Base-by-base conservation (phyloP, 2,329 filamentous ascomycete genomes). In the Alternaria alternata region DNA sequence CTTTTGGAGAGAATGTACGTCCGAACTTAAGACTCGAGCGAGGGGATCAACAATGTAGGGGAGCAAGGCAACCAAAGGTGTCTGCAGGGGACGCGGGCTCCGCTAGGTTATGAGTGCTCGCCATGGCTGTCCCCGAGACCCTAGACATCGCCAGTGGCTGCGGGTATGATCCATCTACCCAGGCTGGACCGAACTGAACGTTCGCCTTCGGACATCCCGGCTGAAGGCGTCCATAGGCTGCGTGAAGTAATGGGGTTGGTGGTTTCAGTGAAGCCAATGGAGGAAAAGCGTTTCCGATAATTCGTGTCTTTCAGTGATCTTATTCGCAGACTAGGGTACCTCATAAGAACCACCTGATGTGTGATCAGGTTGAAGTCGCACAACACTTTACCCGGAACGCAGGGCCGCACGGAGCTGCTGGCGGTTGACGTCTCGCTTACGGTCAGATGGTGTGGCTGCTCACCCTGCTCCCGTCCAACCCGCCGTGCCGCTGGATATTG, bases 331-430 rank as follows among this genome's bases (percentile, higher is more conserved):
- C 16, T 34, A 8, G 14, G 54, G 26, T 11, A 26, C 28, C 30
- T 24, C 42, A 36, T 42, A 43, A 59, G 36, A 57, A 54, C 59
- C 57, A 60, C 48, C 41, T 59, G 58, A 49, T 51, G 61, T 54
- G 54, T 67, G 64, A 59, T 54, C 62, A 51, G 46, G 43, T 66
- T 66, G 57, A 59, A 51, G 54, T 62, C 30, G 53, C 57, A 53
- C 58, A 61, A 41, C 63, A 65, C 59, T 73, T 75, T 75, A 75
- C 67, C 71, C 72, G 72, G 72, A 56, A 66, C 57, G 60, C 57
- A 73, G 68, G 68, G 39, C 71, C 69, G 70, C 71, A 70, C 67
- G 62, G 69, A 61, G 59, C 69, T 61, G 54, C 55, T 43, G 42
- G 49, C 60, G 62, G 63, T 61, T 61, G 55, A 43, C 38, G 48